phyloP scores from a whole-genome alignment of 116 monocot genomes.

The Cymodocea nodosa region DNA sequence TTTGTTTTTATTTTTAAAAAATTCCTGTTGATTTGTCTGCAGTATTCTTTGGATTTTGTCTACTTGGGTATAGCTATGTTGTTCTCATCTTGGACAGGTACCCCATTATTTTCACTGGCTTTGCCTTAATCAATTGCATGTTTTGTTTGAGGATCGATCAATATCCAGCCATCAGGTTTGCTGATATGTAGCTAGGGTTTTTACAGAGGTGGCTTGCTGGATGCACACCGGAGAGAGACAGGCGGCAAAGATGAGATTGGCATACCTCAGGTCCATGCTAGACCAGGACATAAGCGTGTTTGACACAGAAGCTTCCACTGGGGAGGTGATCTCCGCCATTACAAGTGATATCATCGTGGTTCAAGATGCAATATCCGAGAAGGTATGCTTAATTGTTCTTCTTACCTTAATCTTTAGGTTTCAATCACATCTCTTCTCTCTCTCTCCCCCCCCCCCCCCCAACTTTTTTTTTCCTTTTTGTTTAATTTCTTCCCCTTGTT shows the following conservation, averaged over 20 bases:
- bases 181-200: neutral
- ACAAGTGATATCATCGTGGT: conserved; percentile 20
- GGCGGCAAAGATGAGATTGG: conserved; percentile 23
- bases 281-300: conserved; percentile 23
- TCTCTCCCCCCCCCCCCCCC: too few species aligned
- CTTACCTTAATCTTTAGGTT: too few species aligned
- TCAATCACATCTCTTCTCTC: too few species aligned
- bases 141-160: neutral
- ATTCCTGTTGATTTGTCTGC: conserved; percentile 10
- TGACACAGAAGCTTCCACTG: conserved; percentile 21
- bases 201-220: conserved; percentile 29
- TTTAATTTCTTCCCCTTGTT: too few species aligned
- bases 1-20: too few species aligned
- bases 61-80: conserved; percentile 48
- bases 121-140: too few species aligned
- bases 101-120: neutral
- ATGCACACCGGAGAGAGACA: conserved; percentile 31
- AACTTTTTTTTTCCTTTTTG: too few species aligned
- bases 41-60: conserved; percentile 60
- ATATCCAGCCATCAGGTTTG: neutral
- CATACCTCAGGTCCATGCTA: conserved; percentile 14
- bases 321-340: conserved; percentile 22
- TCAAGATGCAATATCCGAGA: conserved; percentile 25
- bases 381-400: conserved; percentile 7
- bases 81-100: conserved; percentile 67